Conservation (phyloP, 768 basidiomycete species). For the Asterophora lycoperdoides region DNA sequence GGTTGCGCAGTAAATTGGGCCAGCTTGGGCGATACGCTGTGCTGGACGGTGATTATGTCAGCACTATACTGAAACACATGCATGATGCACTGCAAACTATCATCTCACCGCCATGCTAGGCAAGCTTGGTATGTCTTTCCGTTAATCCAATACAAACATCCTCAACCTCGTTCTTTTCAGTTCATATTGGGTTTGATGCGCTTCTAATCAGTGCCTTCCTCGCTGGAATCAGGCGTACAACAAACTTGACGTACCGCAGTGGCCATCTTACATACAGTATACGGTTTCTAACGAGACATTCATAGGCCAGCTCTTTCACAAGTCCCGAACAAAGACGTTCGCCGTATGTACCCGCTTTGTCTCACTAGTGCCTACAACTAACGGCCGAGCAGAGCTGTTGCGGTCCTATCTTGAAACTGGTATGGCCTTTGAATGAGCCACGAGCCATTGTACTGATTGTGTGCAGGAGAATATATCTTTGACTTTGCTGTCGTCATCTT, state of each 20-base stretch:
- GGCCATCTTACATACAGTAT: conserved; percentile 9
- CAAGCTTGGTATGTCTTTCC: conserved; percentile 40
- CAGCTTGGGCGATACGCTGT: conserved; percentile 2
- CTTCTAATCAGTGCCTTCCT: conserved; percentile 76
- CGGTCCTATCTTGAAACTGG: conserved; percentile 78
- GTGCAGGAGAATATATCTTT: conserved; percentile 77
- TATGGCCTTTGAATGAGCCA: conserved; percentile 28
- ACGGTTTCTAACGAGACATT: not conserved
- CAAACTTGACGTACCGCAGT: conserved; percentile 79
- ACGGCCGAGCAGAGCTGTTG: conserved; percentile 50
- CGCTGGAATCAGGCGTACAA: conserved; percentile 79
- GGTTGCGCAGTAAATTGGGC: not conserved
- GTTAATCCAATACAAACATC: conserved; percentile 4
- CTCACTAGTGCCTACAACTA: not conserved
- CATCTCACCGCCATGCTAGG: conserved; percentile 47
- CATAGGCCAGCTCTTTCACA: conserved; percentile 68
- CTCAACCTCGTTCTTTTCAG: conserved; percentile 20
- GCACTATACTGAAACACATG: conserved; percentile 10
- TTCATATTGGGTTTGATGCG: conserved; percentile 75
- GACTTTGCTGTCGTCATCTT: conserved; percentile 84
- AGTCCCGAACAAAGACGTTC: conserved; percentile 85
- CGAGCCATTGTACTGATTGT: conserved; percentile 6
- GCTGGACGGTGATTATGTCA: conserved; percentile 14
- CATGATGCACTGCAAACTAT: not conserved
- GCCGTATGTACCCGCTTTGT: conserved; percentile 52